Base-by-base conservation (phyloP, 176 grass and related monocot species). In the Triticum timopheevii region DNA sequence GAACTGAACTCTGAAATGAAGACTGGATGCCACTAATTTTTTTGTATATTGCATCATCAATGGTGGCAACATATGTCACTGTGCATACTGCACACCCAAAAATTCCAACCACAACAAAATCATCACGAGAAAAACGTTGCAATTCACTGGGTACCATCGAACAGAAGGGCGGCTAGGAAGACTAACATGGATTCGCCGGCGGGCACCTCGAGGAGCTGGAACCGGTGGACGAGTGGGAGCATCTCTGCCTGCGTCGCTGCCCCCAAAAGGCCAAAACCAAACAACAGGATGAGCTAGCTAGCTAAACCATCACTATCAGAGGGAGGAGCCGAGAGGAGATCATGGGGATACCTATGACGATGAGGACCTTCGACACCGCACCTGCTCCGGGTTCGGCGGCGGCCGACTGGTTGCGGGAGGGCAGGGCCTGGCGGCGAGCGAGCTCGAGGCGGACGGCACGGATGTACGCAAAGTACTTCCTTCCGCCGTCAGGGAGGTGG, bases 201-300 rank as follows among this genome's bases (percentile, higher is more conserved):
- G 13, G 58, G 22, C 35, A 80, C 91, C 80, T 95, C 89, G 7
- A 52, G 58, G 61, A 98, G 93, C 11, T 87, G 68, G 68, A 98
- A 93, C 77, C 84, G 90, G 89, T 40, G 68, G 20, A 98, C 85
- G 61, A 98, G 77, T 5, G 95, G 95, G 58, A 90, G 69, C 65
- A 91, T 93, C 90, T 98, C 93, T 81, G 86, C 92, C 86, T 93
- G 89, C 95, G 92, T 98, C 17, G 95, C 95, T 98, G 83, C 69
- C 80, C 80, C 38, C 38, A 40, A 40, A 40, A 40, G 38, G 38
- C 31, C 4, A 19, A 10, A 6, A 8, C 20, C 19, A 68, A 30
- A 42, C 22, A 20, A 3, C 4, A 22, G 45, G 49, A 35, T 42
- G 54, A 47, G 36, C 1, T 35, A 35, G 34, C 34, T 22, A 39